Percentiles rank a stretch among this genome's conserved stretches.
Evolutionary conservation across 805 yeast genomes (phyloP).

Genomic region (Lachancea lanzarotensis): DNA sequence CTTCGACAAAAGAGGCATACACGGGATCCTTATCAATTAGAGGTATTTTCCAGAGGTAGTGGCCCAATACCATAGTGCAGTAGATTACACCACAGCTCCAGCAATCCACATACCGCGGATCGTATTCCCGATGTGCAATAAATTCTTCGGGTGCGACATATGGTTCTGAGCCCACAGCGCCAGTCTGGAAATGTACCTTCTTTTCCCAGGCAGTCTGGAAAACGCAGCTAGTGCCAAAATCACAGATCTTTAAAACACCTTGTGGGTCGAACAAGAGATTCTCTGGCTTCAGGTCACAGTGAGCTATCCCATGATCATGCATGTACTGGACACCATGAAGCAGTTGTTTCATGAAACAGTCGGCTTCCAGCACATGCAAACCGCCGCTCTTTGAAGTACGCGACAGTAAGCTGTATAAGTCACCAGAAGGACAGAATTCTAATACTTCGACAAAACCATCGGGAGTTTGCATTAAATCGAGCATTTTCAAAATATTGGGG

Average conservation of each 20-base stretch:
- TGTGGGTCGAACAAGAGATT: conserved; percentile 62
- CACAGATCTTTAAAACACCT: conserved; percentile 67
- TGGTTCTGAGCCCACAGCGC: conserved; percentile 86
- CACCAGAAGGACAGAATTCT: conserved; percentile 91
- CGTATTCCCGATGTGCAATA: conserved; percentile 46
- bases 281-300: conserved; percentile 88
- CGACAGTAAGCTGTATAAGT: conserved; percentile 52
- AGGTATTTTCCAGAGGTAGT: conserved; percentile 85
- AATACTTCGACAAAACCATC: conserved; percentile 79
- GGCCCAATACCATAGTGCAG: conserved; percentile 76
- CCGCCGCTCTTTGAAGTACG: conserved; percentile 46
- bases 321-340: conserved; percentile 75
- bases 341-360: conserved; percentile 84
- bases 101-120: conserved; percentile 74
- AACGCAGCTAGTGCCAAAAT: conserved; percentile 89
- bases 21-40: conserved; percentile 43
- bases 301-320: conserved; percentile 90
- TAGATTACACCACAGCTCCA: conserved; percentile 86
- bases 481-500: conserved; percentile 67
- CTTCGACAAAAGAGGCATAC: conserved; percentile 38
- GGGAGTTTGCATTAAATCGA: conserved; percentile 69
- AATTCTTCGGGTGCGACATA: conserved; percentile 92
- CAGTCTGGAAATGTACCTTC: conserved; percentile 58
- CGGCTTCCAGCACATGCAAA: conserved; percentile 62
- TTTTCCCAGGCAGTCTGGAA: conserved; percentile 86